phyloP scores from a whole-genome alignment of 2,329 filamentous ascomycete genomes.

The Tolypocladium tundrense region DNA sequence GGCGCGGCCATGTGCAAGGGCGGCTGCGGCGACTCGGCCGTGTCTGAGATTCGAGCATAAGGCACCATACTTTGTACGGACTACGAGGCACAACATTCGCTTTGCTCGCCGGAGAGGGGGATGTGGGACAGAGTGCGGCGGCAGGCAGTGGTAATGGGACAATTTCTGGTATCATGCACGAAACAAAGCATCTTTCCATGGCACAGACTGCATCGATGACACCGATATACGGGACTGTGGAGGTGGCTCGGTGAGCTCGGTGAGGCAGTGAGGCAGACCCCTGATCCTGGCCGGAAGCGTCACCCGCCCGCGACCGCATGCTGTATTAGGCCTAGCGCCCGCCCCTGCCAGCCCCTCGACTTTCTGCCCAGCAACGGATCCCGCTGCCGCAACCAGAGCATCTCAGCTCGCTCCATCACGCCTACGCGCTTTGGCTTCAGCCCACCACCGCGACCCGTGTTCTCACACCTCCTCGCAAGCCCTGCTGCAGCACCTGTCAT shows the following conservation, averaged over 20 bases:
- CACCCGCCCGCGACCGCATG: neutral
- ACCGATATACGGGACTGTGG: neutral
- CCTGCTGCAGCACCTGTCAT: no score
- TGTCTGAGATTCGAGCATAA: neutral
- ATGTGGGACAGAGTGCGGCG: neutral
- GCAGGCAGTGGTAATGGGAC: no score
- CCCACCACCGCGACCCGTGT: neutral
- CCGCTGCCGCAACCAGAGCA: neutral
- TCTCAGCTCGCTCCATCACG: neutral
- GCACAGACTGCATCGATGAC: no score
- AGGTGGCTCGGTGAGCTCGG: neutral
- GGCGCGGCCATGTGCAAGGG: neutral
- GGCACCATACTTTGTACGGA: neutral
- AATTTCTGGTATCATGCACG: neutral
- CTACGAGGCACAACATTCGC: neutral
- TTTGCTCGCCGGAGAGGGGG: neutral
- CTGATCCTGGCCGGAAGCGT: neutral
- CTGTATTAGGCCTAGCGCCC: constrained; percentile 2
- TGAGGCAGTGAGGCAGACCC: neutral
- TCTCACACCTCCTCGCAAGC: neutral
- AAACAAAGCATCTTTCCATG: neutral
- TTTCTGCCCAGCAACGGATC: neutral
- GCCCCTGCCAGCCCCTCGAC: neutral
- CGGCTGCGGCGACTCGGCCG: neutral
- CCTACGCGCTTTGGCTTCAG: neutral